These are phyloP conservation scores for Trypanosoma congolense DNA, from an alignment of 208 protist genomes.

Conservation along the genomic window DNA sequence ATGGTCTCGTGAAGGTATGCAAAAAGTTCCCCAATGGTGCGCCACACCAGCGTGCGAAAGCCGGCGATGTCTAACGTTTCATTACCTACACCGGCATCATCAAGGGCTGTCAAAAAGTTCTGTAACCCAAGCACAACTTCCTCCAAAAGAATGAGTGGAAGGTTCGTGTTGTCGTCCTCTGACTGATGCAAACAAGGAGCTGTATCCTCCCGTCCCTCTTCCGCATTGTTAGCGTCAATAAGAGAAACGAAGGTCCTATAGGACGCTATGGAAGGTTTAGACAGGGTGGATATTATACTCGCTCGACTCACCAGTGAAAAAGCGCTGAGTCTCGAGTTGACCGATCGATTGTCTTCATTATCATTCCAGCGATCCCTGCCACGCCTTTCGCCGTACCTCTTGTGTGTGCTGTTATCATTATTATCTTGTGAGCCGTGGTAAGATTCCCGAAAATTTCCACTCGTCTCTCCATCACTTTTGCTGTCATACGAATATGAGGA, in stretches of 20 bases:
- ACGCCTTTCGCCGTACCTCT: neutral
- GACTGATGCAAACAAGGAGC: slow-evolving; percentile 52
- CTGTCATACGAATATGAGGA: too few species aligned
- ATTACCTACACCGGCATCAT: slow-evolving; percentile 2
- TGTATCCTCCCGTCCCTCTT: neutral
- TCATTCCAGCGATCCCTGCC: slow-evolving; percentile 6
- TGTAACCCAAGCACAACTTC: slow-evolving; percentile 64
- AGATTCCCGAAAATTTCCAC: too few species aligned
- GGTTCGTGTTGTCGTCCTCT: slow-evolving; percentile 82
- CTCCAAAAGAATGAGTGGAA: slow-evolving; percentile 85
- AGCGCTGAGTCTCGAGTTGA: slow-evolving; percentile 19
- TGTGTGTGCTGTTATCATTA: slow-evolving; percentile 14
- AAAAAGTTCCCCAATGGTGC: slow-evolving; percentile 60
- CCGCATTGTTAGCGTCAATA: slow-evolving; percentile 31
- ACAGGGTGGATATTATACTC: slow-evolving; percentile 81
- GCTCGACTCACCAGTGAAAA: slow-evolving; percentile 60
- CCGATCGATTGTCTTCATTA: slow-evolving; percentile 6
- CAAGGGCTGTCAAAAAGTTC: slow-evolving; percentile 44
- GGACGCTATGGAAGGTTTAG: slow-evolving; percentile 56
- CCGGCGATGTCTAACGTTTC: slow-evolving; percentile 40
- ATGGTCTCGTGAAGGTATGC: slow-evolving; percentile 47
- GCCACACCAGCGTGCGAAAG: slow-evolving; percentile 60
- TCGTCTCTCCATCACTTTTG: neutral
- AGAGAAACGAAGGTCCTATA: slow-evolving; percentile 81
- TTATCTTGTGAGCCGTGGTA: too few species aligned